Percentiles rank a stretch among this genome's conserved stretches.
These are phyloP conservation scores for Neurospora terricola DNA, from an alignment of 495 filamentous ascomycete species.

Conservation along the genomic window DNA sequence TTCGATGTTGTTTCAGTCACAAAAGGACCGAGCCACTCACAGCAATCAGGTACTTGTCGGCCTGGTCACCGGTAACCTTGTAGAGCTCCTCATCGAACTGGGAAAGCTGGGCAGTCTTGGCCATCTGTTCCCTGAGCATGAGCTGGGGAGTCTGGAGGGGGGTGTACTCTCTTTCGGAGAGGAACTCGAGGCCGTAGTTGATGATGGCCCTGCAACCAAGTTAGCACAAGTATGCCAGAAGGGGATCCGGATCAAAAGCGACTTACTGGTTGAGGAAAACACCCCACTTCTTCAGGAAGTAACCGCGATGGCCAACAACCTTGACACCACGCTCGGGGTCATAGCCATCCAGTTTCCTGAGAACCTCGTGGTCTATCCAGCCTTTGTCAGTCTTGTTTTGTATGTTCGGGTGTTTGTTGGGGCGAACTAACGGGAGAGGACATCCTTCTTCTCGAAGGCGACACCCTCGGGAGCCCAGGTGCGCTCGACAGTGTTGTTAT, in stretches of 20 bases:
- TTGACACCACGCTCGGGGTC: conserved; percentile 91
- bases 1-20: neutral
- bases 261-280: conserved; percentile 59
- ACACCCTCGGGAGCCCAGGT: conserved; percentile 72
- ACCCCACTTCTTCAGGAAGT: conserved; percentile 82
- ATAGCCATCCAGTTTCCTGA: conserved; percentile 79
- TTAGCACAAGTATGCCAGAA: neutral
- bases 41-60: conserved; percentile 91
- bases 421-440: conserved; percentile 22
- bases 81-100: conserved; percentile 97
- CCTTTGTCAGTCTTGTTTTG: conserved; percentile 25
- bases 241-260: neutral
- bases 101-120: conserved; percentile 95
- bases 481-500: conserved; percentile 67
- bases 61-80: conserved; percentile 83
- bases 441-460: conserved; percentile 48
- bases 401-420: conserved; percentile 5
- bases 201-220: conserved; percentile 51
- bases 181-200: conserved; percentile 88
- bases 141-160: conserved; percentile 89
- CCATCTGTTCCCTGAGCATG: conserved; percentile 94
- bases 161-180: conserved; percentile 67
- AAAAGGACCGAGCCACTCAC: conserved; percentile 3
- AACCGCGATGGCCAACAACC: conserved; percentile 90
- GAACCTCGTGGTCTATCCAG: conserved; percentile 73